Base-by-base conservation (phyloP, 371 early-diverging fungal genomes). In the Parasitella parasitica region DNA sequence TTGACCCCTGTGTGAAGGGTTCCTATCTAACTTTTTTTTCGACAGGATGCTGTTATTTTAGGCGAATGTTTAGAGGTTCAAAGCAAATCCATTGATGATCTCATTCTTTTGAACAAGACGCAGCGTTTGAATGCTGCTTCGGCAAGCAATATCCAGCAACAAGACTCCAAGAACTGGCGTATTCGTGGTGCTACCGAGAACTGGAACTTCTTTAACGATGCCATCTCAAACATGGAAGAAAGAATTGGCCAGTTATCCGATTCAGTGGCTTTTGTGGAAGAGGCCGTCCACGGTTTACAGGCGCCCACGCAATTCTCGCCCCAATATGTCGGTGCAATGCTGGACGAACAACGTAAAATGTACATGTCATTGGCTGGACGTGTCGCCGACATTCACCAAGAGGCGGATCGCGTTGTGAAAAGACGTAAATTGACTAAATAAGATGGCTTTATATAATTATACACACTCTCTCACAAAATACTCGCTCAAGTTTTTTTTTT, bases 31-130 rank as follows among this genome's bases (percentile, higher is more conserved):
- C 20, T n/a, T 11, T 11, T 24, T 9, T n/a, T 16, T 54, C 2
- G n/a, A 32, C 54, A 67, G 69, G 69, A 68, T 37, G 56, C 64
- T 11, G 24, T 51, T 7, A 68, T 63, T 32, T 59, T 68, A 15
- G n/a, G 24, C n/a, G 48, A 63, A 18, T 48, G 52, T 18, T 55
- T 68, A 37, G 60, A 56, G 18, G 36, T 41, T n/a, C 57, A 59
- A 56, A 46, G 32, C 6, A 39, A 60, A 20, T 16, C 51, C 4
- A 20, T 68, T 6, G 46, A 63, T 26, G 56, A 56, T 7, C 20
- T 68, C 15, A 68, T 68, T 9, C 28, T 26, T 15, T 41, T 60
- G 6, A 68, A 68, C 36, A 60, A 59, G 30, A 27, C 27, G 2
- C 64, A 59, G 41, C 34, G 64, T 3, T 36, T 55, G 18, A 68